Conservation (phyloP, 768 basidiomycete genomes). For the Russula abietina region DNA sequence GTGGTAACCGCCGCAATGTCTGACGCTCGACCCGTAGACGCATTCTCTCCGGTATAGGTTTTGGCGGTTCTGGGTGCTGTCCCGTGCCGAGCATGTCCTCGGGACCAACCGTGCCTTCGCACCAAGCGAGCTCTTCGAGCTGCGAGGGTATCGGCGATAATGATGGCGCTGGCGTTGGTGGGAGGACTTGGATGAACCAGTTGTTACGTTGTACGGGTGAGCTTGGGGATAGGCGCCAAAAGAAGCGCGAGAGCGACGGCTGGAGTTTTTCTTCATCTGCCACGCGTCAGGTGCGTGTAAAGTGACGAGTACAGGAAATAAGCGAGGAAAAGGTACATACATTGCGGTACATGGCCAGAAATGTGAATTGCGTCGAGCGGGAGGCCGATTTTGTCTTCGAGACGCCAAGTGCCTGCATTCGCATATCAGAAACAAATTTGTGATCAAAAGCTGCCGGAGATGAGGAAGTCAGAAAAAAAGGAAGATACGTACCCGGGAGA, state of each 20-base stretch:
- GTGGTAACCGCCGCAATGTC: constrained; percentile 52
- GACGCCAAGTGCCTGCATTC: constrained; percentile 61
- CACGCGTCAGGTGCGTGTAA: background rate
- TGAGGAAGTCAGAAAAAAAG: background rate
- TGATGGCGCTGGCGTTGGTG: constrained; percentile 25
- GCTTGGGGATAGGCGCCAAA: constrained; percentile 57
- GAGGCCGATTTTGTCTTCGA: constrained; percentile 70
- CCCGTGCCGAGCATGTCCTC: constrained; percentile 40
- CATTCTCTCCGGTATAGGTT: constrained; percentile 36
- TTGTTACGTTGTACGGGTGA: constrained; percentile 71
- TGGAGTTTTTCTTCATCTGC: constrained; percentile 58
- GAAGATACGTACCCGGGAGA: constrained; percentile 44
- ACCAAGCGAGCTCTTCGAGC: constrained; percentile 66
- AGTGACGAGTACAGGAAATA: background rate
- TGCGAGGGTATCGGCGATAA: constrained; percentile 8
- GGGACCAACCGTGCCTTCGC: constrained; percentile 45
- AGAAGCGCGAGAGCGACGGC: constrained; percentile 61
- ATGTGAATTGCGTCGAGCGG: constrained; percentile 67
- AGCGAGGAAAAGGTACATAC: constrained; percentile 35
- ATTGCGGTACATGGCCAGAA: constrained; percentile 65
- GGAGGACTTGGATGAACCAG: constrained; percentile 45
- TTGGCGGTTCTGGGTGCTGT: constrained; percentile 2
- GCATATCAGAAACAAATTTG: background rate
- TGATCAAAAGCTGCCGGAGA: background rate
- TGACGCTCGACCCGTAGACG: constrained; percentile 56